Percentiles rank a stretch among this genome's conserved stretches.
phyloP scores from a whole-genome alignment of 371 early-diverging fungal species.

The Mucor saturninus region DNA sequence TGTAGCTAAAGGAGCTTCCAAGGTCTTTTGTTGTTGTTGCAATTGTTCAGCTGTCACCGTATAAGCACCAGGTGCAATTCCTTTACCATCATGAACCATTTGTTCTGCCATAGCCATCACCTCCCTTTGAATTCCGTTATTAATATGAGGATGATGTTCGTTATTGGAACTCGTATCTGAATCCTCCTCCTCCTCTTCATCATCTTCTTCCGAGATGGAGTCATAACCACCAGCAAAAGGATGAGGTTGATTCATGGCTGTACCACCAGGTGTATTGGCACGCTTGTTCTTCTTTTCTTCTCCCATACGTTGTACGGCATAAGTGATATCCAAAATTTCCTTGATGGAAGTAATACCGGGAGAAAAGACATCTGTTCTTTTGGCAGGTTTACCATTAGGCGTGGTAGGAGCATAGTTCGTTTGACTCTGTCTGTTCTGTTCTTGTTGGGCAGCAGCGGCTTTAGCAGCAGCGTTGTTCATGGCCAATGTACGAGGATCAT shows the following conservation, averaged over 20 bases:
- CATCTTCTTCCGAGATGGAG: slow-evolving; percentile 34
- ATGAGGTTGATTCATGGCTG: not conserved
- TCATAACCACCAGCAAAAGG: slow-evolving; percentile 23
- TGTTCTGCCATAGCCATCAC: slow-evolving; percentile 37
- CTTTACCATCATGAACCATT: slow-evolving; percentile 32
- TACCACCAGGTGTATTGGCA: slow-evolving; percentile 8
- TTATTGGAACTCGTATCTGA: slow-evolving; percentile 6
- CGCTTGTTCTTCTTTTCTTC: slow-evolving; percentile 50
- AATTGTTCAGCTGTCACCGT: slow-evolving; percentile 18
- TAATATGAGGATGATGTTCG: not conserved
- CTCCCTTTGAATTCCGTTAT: slow-evolving; percentile 24
- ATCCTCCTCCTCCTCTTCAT: slow-evolving; percentile 25
- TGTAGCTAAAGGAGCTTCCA: slow-evolving; percentile 19
- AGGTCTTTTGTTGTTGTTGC: not conserved
- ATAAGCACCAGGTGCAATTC: slow-evolving; percentile 32
- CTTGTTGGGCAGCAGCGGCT: slow-evolving; percentile 26
- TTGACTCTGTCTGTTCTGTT: slow-evolving; percentile 32
- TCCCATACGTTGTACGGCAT: slow-evolving; percentile 61
- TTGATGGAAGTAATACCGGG: slow-evolving; percentile 58
- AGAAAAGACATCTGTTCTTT: slow-evolving; percentile 33
- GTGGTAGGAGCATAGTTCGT: not conserved
- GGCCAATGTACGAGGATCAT: slow-evolving; percentile 29
- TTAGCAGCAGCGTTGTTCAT: slow-evolving; percentile 31
- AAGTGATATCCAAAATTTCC: slow-evolving; percentile 59
- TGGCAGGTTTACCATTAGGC: slow-evolving; percentile 1